A percentile compares a stretch with the other conserved stretches of the same genome.
Conservation (phyloP, 2,329 filamentous ascomycete genomes). For the Ampelomyces quisqualis region DNA sequence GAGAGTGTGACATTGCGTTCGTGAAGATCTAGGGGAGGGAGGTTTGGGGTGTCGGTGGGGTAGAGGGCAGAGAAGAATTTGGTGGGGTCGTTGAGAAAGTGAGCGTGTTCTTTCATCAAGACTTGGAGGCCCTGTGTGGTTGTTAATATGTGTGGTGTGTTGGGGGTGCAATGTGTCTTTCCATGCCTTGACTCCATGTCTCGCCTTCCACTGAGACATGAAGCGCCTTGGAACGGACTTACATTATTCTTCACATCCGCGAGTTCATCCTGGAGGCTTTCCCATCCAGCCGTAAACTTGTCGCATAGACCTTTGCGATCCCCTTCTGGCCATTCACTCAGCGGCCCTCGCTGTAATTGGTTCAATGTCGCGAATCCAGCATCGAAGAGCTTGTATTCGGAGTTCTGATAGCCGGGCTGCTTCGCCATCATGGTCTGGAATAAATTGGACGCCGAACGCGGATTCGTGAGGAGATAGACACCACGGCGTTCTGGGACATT, state of each 20-base stretch:
- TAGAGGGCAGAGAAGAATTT: conserved; percentile 10
- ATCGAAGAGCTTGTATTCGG: conserved; percentile 17
- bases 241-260: conserved; percentile 16
- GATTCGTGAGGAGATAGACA: conserved; percentile 20
- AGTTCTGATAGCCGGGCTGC: conserved; percentile 16
- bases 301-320: conserved; percentile 9
- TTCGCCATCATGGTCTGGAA: conserved; percentile 25
- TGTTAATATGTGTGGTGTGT: no score
- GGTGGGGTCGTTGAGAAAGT: conserved; percentile 10
- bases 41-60: conserved; percentile 1
- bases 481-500: conserved; percentile 5
- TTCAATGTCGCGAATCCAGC: conserved; percentile 5
- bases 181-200: no score
- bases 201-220: no score
- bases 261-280: conserved; percentile 15
- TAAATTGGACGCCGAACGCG: conserved; percentile 20
- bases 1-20: conserved; percentile 5
- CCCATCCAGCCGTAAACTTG: conserved; percentile 7
- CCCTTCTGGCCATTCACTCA: conserved; percentile 12
- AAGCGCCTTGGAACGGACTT: conserved; percentile 4
- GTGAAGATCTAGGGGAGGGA: no score
- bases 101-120: conserved; percentile 18
- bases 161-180: no score
- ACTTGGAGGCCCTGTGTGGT: conserved; percentile 13
- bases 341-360: conserved; percentile 8